Conservation (phyloP, 2,329 filamentous ascomycete species). For the Salinomyces thailandicus region DNA sequence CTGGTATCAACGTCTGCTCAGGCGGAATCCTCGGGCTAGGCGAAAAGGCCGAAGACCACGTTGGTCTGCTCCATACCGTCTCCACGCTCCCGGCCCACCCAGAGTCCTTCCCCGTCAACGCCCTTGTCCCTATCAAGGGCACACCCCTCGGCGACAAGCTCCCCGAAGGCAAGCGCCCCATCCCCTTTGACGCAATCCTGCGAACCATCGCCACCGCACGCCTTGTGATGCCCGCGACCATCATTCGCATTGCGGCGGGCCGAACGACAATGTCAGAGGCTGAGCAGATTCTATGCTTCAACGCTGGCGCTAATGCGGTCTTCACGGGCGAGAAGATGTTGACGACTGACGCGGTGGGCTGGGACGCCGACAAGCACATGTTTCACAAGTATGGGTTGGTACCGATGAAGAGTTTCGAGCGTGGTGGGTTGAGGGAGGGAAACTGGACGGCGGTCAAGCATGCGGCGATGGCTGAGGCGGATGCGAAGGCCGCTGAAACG, state of each 20-base stretch:
- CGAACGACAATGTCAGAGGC: conserved; percentile 77
- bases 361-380: conserved; percentile 78
- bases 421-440: conserved; percentile 23
- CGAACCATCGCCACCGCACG: conserved; percentile 76
- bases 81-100: conserved; percentile 71
- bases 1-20: conserved; percentile 81
- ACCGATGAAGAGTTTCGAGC: conserved; percentile 52
- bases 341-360: conserved; percentile 82
- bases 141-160: conserved; percentile 63
- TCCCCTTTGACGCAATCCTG: conserved; percentile 68
- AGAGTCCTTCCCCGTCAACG: conserved; percentile 85
- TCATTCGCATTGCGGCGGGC: conserved; percentile 77
- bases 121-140: conserved; percentile 80
- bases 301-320: conserved; percentile 85
- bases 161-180: conserved; percentile 40
- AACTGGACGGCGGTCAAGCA: conserved; percentile 19
- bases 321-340: conserved; percentile 95
- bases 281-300: conserved; percentile 80
- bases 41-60: conserved; percentile 65
- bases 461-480: conserved; percentile 1
- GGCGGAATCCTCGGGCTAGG: conserved; percentile 81
- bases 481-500: too few relatives aligned
- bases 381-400: conserved; percentile 72
- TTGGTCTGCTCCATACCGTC: conserved; percentile 75
- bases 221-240: conserved; percentile 72